Percentiles rank a stretch among this genome's conserved stretches.
Evolutionary conservation across 2,329 filamentous ascomycete species (phyloP).

Genomic region (Chaetomium olivaceum): DNA sequence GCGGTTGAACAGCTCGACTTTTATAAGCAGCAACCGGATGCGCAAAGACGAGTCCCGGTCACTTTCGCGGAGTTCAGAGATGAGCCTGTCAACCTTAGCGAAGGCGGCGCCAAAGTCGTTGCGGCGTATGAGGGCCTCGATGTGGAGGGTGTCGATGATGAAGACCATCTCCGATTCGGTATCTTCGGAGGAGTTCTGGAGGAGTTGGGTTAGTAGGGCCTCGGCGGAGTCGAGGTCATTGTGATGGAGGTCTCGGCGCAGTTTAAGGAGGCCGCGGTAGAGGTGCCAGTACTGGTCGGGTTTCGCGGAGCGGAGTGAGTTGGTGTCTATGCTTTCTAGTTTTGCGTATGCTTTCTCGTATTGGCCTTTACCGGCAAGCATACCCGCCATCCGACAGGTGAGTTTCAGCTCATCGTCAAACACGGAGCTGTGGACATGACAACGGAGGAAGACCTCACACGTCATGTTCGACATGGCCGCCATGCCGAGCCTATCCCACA

Average conservation of each 20-base stretch:
- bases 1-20: constrained; percentile 68
- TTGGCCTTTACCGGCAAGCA: constrained; percentile 65
- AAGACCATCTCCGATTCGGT: constrained; percentile 51
- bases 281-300: constrained; percentile 72
- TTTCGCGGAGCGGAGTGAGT: constrained; percentile 69
- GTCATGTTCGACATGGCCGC: constrained; percentile 56
- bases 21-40: constrained; percentile 70
- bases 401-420: constrained; percentile 80
- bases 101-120: constrained; percentile 52
- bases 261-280: constrained; percentile 65
- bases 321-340: constrained; percentile 48
- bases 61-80: constrained; percentile 46
- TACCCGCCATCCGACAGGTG: constrained; percentile 68
- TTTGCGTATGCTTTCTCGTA: constrained; percentile 67
- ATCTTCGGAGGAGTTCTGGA: constrained; percentile 49
- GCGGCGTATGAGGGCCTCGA: constrained; percentile 53
- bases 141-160: constrained; percentile 52
- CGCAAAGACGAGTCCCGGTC: constrained; percentile 62
- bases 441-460: constrained; percentile 74
- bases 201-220: constrained; percentile 51
- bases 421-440: constrained; percentile 58
- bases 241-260: constrained; percentile 62
- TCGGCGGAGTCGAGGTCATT: constrained; percentile 55
- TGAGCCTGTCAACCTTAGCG: constrained; percentile 48
- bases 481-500: constrained; percentile 75